Percentiles rank a stretch among this genome's conserved stretches.
phyloP scores from a whole-genome alignment of 805 yeast species.

The Ogataea henricii region DNA sequence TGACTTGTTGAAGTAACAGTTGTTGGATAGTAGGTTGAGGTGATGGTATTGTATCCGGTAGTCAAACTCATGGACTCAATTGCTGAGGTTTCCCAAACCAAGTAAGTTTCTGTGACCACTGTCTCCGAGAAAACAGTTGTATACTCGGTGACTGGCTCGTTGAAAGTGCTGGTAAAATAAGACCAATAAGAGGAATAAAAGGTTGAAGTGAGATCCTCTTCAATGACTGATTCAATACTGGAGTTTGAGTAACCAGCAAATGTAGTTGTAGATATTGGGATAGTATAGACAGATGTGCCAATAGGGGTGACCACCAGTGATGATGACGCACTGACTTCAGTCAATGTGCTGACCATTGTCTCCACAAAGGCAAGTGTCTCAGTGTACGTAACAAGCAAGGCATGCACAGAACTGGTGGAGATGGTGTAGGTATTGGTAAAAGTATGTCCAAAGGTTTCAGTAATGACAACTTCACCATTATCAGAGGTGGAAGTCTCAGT shows the following conservation, averaged over 20 bases:
- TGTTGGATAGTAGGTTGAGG: constrained; percentile 18
- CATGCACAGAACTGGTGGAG: constrained; percentile 21
- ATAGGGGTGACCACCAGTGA: constrained; percentile 14
- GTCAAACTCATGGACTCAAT: constrained; percentile 12
- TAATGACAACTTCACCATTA: constrained; percentile 12
- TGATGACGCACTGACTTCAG: constrained; percentile 9
- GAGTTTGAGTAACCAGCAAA: constrained; percentile 18
- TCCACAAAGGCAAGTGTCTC: constrained; percentile 11
- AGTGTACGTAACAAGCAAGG: constrained; percentile 23
- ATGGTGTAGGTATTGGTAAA: constrained; percentile 20
- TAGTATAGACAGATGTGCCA: constrained; percentile 12
- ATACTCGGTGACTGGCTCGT: constrained; percentile 6
- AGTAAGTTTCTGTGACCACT: constrained; percentile 17
- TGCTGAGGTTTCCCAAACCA: constrained; percentile 14
- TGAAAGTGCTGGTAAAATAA: constrained; percentile 8
- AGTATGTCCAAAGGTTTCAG: constrained; percentile 14
- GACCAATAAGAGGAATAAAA: constrained; percentile 11
- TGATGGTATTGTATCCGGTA: constrained; percentile 15
- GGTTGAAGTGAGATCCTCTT: constrained; percentile 11
- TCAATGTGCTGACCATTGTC: constrained; percentile 6
- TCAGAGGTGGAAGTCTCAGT: constrained; percentile 3
- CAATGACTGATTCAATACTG: constrained; percentile 3
- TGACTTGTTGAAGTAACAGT: constrained; percentile 11
- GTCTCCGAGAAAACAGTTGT: constrained; percentile 3
- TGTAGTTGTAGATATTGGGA: constrained; percentile 11